phyloP scores from a whole-genome alignment of 495 filamentous ascomycete genomes.

The Hapsidospora chrysogenum region DNA sequence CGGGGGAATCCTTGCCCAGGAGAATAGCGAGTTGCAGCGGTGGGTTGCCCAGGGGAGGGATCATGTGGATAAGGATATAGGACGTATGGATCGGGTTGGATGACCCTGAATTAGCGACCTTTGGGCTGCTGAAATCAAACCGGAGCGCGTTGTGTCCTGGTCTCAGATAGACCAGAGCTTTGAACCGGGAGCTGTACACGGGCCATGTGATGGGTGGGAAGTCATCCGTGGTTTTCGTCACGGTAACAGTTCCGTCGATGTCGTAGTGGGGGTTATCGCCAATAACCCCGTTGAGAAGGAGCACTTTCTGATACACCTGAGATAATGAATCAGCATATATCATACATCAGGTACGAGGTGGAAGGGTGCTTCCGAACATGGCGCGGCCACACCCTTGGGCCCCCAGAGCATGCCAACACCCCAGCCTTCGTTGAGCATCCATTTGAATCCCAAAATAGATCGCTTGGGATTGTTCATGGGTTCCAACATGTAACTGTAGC shows the following conservation, averaged over 20 bases:
- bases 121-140: conserved; percentile 73
- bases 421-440: too few relatives aligned
- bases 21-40: conserved; percentile 76
- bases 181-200: conserved; percentile 75
- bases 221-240: conserved; percentile 66
- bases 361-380: too few relatives aligned
- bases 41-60: conserved; percentile 56
- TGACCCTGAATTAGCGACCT: conserved; percentile 50
- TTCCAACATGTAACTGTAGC: too few relatives aligned
- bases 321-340: neutral
- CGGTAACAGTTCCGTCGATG: conserved; percentile 63
- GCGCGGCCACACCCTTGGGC: too few relatives aligned
- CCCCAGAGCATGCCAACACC: too few relatives aligned
- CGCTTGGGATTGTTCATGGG: too few relatives aligned
- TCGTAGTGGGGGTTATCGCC: conserved; percentile 53
- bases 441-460: too few relatives aligned
- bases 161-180: conserved; percentile 70
- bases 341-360: too few relatives aligned
- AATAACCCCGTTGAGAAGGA: conserved; percentile 64
- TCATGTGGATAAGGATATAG: conserved; percentile 67
- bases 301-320: conserved; percentile 78
- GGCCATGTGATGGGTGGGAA: conserved; percentile 74
- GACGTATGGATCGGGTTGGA: conserved; percentile 58
- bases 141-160: conserved; percentile 75
- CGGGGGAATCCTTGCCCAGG: conserved; percentile 74